phyloP scores from a whole-genome alignment of 2,329 filamentous ascomycete species.

The Calonectria montana region DNA sequence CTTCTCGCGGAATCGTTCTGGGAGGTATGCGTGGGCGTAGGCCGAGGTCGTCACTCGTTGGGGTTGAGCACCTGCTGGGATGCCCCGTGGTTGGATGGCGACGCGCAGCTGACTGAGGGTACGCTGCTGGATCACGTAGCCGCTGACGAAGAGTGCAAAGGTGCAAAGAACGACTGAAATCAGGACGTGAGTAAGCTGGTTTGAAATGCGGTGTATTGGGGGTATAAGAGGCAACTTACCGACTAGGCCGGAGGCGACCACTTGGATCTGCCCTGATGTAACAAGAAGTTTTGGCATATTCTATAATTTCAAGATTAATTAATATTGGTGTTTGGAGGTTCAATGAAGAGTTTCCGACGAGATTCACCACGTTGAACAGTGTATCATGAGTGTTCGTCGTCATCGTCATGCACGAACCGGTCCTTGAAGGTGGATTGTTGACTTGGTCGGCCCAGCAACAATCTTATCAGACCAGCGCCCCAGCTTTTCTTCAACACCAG shows the following conservation, averaged over 20 bases:
- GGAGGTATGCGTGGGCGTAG: slow-evolving; percentile 61
- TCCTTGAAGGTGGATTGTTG: slow-evolving; percentile 33
- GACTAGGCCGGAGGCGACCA: slow-evolving; percentile 72
- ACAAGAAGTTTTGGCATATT: slow-evolving; percentile 65
- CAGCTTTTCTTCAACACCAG: slow-evolving; percentile 36
- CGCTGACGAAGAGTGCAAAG: slow-evolving; percentile 84
- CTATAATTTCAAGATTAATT: not conserved
- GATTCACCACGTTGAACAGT: not conserved
- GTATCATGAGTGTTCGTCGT: slow-evolving; percentile 25
- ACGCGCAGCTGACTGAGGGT: slow-evolving; percentile 82
- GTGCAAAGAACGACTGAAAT: slow-evolving; percentile 79
- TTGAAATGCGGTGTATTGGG: slow-evolving; percentile 33
- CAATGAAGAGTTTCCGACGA: not conserved
- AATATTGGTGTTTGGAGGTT: not conserved
- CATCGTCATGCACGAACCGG: slow-evolving; percentile 13
- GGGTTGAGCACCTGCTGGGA: slow-evolving; percentile 42
- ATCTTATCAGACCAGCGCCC: slow-evolving; percentile 50
- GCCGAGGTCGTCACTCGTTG: slow-evolving; percentile 44
- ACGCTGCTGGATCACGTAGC: slow-evolving; percentile 88
- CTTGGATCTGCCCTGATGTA: slow-evolving; percentile 76
- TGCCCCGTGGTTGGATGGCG: slow-evolving; percentile 67
- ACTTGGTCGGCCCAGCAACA: slow-evolving; percentile 56
- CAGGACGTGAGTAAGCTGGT: slow-evolving; percentile 7
- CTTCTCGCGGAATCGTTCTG: slow-evolving; percentile 60
- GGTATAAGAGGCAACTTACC: slow-evolving; percentile 58